Evolutionary conservation across 1,284 basidiomycete species (phyloP), one percentile per base, ranked within the genome.

Genomic region (Porogramme epimiltina): DNA sequence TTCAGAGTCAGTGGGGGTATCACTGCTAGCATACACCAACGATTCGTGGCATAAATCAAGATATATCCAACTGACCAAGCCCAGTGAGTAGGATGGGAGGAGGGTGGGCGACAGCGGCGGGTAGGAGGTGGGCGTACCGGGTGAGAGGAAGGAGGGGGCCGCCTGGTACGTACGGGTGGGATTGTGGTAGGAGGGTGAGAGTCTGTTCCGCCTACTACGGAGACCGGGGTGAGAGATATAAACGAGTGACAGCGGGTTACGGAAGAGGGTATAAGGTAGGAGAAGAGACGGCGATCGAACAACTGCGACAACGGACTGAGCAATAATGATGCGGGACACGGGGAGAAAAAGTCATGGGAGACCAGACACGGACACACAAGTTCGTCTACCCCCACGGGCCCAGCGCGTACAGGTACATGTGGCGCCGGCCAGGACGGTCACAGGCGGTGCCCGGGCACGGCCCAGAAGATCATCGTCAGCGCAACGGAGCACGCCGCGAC

Each of bases 381-480:
- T 43, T 19, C 16, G 28, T 23, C 47, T 23, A 37, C 25, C 43
- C 34, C 49, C 47, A 48, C 42, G 40, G 46, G 54, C 50, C 47
- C 51, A 42, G 4, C 24, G 39, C 22, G 38, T 19, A 39, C 24
- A 41, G 31, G 4, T 44, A 15, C 36, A 39, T n/a, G 28, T 31
- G 18, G 8, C 3, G 24, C n/a, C 26, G 33, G 50, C 16, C 23
- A 42, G 22, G 25, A 10, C 18, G n/a, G 25, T 68, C 70, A 93
- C 62, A 95, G 78, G 49, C 91, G 79, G 70, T 95, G 89, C 3
- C 93, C 94, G 2, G 93, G 94, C 26, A 96, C 93, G 42, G 91
- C 91, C 85, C 91, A 91, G 76, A 96, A 95, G 50, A 96, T 71
- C 63, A 95, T 76, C 4, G 91, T 93, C 55, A 95, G 73, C n/a